Base-by-base conservation (phyloP, 164 flowering plant genomes). In the Dillenia turbinata region DNA sequence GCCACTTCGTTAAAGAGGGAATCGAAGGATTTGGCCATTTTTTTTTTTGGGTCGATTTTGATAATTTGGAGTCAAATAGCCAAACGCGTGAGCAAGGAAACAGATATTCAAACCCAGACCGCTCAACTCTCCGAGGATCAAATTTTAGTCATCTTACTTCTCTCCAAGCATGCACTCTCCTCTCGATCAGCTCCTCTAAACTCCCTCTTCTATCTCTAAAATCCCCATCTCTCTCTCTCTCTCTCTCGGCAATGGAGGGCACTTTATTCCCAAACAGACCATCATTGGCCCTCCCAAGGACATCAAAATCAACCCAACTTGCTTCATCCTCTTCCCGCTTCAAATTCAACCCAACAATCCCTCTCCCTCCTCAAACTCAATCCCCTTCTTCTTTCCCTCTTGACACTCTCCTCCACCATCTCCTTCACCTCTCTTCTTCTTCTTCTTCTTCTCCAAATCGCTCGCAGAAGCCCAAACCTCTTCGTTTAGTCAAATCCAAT, bases 351-450 rank as follows among this genome's bases (percentile, higher is more conserved):
- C 70, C 85, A 1, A 48, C 80, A 2, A 75, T 81, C 0, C 87
- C 84, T 50, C 81, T 73, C 14, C 82, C 82, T 54, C 81, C 85
- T 59, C 74, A 62, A 12, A 49, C 77, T 8, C 66, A 71, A 12
- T 67, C 83, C 9, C 66, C 91, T 47, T 57, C 86, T 9, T 66
- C 92, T 3, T 66, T 84, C 57, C 89, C 85, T 12, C 19, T 93
- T 10, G 96, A 90, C 57, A 74, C 96, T 47, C 81, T 93, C 46
- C 83, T 93, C 56, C 79, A 79, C 8, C 86, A 87, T 24, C 95
- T 89, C 47, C 81, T 74, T 55, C 83, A 76, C 40, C 71, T 83
- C 64, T 84, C 87, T 49, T 74, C 81, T 12, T 64, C 87, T 49
- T 74, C 81, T 12, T 64, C 55, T 12, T 49, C 63, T 46, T 44